phyloP scores from a whole-genome alignment of 345 rosid species.

The Turritis glabra region DNA sequence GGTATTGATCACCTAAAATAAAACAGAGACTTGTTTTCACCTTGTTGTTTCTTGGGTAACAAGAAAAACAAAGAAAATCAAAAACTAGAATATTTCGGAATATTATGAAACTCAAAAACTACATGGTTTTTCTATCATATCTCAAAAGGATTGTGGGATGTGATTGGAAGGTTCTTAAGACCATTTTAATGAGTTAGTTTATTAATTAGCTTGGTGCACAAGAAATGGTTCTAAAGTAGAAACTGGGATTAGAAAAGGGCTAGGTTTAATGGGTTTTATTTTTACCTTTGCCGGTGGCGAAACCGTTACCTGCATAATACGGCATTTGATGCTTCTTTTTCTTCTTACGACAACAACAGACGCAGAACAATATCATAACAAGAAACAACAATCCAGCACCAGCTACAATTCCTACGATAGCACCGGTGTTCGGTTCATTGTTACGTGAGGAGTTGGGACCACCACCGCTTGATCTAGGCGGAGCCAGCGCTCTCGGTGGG shows the following conservation, averaged over 20 bases:
- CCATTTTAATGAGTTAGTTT: background rate
- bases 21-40: background rate
- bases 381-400: constrained; percentile 50
- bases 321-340: constrained; percentile 42
- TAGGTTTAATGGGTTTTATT: constrained; percentile 1
- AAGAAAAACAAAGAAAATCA: background rate
- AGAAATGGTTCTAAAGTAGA: constrained; percentile 4
- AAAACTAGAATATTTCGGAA: background rate
- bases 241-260: background rate
- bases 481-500: constrained; percentile 32
- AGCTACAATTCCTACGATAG: constrained; percentile 46
- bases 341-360: constrained; percentile 54
- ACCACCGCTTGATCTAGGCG: constrained; percentile 39
- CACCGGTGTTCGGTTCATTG: constrained; percentile 5
- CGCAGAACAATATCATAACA: constrained; percentile 40
- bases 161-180: background rate
- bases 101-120: background rate
- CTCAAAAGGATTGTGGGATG: background rate
- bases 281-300: constrained; percentile 21
- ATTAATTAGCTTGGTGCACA: background rate
- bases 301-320: constrained; percentile 31
- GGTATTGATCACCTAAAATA: constrained; percentile 38
- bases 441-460: constrained; percentile 21
- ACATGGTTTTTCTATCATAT: background rate
- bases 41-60: constrained; percentile 24